phyloP scores from a whole-genome alignment of 2,329 filamentous ascomycete species.

The Colletotrichum abscissum region DNA sequence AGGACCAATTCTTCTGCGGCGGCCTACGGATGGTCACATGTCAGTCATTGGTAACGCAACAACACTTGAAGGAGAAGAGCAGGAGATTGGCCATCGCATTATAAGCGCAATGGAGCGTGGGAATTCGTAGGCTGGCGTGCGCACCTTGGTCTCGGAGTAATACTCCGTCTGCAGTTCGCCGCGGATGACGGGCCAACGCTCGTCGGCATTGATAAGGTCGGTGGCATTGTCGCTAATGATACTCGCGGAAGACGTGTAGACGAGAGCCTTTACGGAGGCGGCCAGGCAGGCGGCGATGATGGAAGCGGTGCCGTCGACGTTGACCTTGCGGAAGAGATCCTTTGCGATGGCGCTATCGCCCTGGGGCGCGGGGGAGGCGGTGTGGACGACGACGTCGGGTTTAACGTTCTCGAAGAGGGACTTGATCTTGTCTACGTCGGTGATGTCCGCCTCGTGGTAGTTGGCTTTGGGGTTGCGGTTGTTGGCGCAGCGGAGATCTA shows the following conservation, averaged over 20 bases:
- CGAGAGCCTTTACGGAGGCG: constrained; percentile 80
- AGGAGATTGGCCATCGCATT: background rate
- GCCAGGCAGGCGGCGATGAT: constrained; percentile 79
- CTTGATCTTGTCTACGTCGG: constrained; percentile 69
- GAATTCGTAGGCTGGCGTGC: background rate
- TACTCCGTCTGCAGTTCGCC: constrained; percentile 79
- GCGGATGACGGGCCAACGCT: constrained; percentile 81
- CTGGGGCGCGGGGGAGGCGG: constrained; percentile 77
- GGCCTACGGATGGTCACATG: constrained; percentile 57
- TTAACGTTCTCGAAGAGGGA: constrained; percentile 72
- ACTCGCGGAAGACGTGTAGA: constrained; percentile 92
- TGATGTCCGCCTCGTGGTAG: constrained; percentile 85
- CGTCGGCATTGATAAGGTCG: constrained; percentile 87
- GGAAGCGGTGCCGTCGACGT: constrained; percentile 85
- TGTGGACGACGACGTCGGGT: constrained; percentile 91
- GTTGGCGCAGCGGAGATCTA: constrained; percentile 77
- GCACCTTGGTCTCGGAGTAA: constrained; percentile 91
- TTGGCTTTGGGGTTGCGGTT: constrained; percentile 71
- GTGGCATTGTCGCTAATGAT: constrained; percentile 84
- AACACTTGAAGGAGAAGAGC: background rate
- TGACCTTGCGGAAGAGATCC: constrained; percentile 81
- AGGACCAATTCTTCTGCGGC: constrained; percentile 86
- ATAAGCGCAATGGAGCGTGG: background rate
- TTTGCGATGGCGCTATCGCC: constrained; percentile 62
- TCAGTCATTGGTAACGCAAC: background rate